A percentile compares a stretch with the other conserved stretches of the same genome.
Conservation (phyloP, 257 asterid species). For the Salvia rosmarinus region DNA sequence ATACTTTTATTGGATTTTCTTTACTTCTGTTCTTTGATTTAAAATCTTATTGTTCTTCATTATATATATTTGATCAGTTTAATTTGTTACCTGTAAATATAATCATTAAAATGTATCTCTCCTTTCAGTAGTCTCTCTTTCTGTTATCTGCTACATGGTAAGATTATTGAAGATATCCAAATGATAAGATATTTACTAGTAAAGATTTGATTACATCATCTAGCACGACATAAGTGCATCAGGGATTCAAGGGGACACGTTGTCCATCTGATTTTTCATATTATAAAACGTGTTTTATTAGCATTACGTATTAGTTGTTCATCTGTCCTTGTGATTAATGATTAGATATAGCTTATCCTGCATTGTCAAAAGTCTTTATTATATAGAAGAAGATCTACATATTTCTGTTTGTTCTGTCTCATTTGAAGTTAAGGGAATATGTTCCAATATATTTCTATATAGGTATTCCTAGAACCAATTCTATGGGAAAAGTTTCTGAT, state of each 20-base stretch:
- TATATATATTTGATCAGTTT: constrained; percentile 2
- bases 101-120: background rate
- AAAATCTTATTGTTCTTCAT: background rate
- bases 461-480: constrained; percentile 82
- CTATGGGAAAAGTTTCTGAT: constrained; percentile 82
- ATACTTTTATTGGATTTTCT: constrained; percentile 16
- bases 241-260: background rate
- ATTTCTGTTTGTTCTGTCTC: constrained; percentile 34
- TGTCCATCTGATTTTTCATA: background rate
- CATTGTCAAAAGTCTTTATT: background rate
- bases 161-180: constrained; percentile 3
- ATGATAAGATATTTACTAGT: constrained; percentile 8
- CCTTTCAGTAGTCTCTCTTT: constrained; percentile 9
- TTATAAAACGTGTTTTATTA: background rate
- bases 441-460: constrained; percentile 37
- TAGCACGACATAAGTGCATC: background rate
- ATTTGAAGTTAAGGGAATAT: constrained; percentile 29
- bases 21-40: background rate
- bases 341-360: constrained; percentile 6
- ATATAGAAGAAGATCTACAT: constrained; percentile 19
- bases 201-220: constrained; percentile 21
- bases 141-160: background rate
- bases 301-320: background rate
- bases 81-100: constrained; percentile 14
- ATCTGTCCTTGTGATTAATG: constrained; percentile 14